A percentile compares a stretch with the other conserved stretches of the same genome.
These are phyloP conservation scores for Rhizophagus sp. DNA, from an alignment of 192 early-diverging fungal genomes.

Conservation along the genomic window DNA sequence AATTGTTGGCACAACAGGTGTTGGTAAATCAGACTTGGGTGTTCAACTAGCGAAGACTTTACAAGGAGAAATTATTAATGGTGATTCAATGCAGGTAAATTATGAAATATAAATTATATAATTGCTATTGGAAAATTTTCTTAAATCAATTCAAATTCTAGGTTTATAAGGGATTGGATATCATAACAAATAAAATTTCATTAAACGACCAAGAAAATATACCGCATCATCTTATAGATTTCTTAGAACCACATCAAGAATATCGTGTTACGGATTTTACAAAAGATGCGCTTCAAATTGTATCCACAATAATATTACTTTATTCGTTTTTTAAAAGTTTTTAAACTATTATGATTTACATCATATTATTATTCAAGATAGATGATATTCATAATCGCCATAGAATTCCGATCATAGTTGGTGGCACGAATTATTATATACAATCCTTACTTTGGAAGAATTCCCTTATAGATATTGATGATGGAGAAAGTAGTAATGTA, in stretches of 20 bases:
- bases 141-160: constrained; percentile 27
- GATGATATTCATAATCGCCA: constrained; percentile 70
- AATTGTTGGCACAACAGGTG: constrained; percentile 89
- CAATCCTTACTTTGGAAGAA: constrained; percentile 86
- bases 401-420: constrained; percentile 83
- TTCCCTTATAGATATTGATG: constrained; percentile 49
- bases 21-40: constrained; percentile 95
- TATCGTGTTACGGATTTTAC: constrained; percentile 89
- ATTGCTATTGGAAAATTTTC: neutral
- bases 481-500: constrained; percentile 6
- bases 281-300: constrained; percentile 69
- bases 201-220: constrained; percentile 64
- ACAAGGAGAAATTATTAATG: constrained; percentile 90
- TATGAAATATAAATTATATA: neutral
- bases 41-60: constrained; percentile 83
- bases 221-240: constrained; percentile 86
- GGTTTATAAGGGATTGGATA: constrained; percentile 89
- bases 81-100: constrained; percentile 89
- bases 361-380: constrained; percentile 53
- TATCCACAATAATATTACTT: constrained; percentile 33
- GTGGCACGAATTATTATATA: constrained; percentile 97
- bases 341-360: constrained; percentile 1
- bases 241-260: constrained; percentile 68
- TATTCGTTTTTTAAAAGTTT: neutral
- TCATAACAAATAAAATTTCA: constrained; percentile 94